phyloP scores from a whole-genome alignment of 1,139 yeast species.

The Saccharomycopsis crataegensis region DNA sequence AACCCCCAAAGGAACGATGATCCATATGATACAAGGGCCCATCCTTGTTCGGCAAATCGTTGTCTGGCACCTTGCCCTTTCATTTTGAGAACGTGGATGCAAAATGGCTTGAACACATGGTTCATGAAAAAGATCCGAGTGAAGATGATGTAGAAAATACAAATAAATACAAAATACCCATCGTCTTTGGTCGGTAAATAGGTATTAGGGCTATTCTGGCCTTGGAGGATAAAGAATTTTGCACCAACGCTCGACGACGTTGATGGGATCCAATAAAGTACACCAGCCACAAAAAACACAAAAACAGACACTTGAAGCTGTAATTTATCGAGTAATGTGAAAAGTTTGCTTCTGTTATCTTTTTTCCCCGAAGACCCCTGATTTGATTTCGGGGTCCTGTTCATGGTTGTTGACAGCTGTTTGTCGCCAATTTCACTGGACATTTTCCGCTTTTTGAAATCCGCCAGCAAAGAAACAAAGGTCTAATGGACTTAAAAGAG shows the following conservation, averaged over 20 bases:
- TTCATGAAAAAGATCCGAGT: conserved; percentile 56
- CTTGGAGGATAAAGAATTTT: conserved; percentile 8
- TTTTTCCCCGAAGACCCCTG: neutral
- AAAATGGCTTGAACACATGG: conserved; percentile 51
- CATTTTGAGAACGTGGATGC: conserved; percentile 39
- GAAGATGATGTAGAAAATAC: conserved; percentile 52
- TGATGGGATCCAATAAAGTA: conserved; percentile 4
- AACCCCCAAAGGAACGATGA: conserved; percentile 52
- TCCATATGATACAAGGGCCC: conserved; percentile 62
- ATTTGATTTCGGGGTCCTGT: neutral
- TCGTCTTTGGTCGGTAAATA: conserved; percentile 34
- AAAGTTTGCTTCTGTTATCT: neutral
- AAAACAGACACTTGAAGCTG: conserved; percentile 12
- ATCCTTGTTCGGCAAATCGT: conserved; percentile 82
- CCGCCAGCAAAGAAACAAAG: too few species aligned
- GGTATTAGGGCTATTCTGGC: neutral
- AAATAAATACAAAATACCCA: conserved; percentile 43
- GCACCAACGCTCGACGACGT: conserved; percentile 9
- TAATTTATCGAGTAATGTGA: conserved; percentile 3
- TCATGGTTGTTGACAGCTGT: neutral
- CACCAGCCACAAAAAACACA: neutral
- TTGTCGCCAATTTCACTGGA: too few species aligned
- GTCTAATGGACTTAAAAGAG: too few species aligned
- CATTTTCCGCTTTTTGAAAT: too few species aligned
- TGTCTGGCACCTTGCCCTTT: conserved; percentile 43